Conservation (phyloP, 768 basidiomycete species). For the Gelatoporia subvermispora region DNA sequence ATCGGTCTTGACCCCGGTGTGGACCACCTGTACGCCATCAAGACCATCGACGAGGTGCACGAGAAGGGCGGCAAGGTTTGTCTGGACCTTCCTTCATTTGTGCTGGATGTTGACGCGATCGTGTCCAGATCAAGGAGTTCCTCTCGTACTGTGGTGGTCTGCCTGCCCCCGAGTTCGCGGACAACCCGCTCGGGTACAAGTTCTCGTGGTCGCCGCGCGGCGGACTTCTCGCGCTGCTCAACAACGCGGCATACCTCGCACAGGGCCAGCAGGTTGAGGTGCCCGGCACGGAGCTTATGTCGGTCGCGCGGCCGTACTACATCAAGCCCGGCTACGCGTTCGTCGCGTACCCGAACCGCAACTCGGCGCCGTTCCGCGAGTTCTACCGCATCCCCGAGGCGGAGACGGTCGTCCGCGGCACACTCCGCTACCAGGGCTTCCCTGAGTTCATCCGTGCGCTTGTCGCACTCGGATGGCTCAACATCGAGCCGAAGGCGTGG, state of each 20-base stretch:
- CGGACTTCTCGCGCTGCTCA: constrained; percentile 90
- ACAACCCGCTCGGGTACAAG: constrained; percentile 97
- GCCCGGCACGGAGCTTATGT: constrained; percentile 83
- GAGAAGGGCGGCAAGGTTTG: constrained; percentile 87
- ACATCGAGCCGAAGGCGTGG: constrained; percentile 73
- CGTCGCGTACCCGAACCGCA: constrained; percentile 95
- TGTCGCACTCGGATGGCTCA: constrained; percentile 84
- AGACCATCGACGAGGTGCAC: constrained; percentile 92
- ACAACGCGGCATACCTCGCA: constrained; percentile 78
- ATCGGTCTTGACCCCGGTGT: constrained; percentile 96
- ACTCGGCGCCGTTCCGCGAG: constrained; percentile 86
- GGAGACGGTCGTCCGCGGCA: constrained; percentile 88
- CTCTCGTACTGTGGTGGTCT: constrained; percentile 94
- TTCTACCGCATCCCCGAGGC: constrained; percentile 93
- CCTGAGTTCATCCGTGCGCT: constrained; percentile 88
- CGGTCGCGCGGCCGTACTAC: constrained; percentile 85
- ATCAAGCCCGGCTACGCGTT: constrained; percentile 95
- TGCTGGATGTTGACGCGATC: constrained; percentile 2
- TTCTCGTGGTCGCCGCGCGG: constrained; percentile 99
- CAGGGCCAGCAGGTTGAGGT: constrained; percentile 62
- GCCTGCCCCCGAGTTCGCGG: constrained; percentile 84
- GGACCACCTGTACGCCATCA: constrained; percentile 90
- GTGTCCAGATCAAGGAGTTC: constrained; percentile 78
- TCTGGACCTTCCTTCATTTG: not conserved
- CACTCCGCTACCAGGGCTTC: constrained; percentile 94